A percentile compares a stretch with the other conserved stretches of the same genome.
Conservation (phyloP, 768 basidiomycete genomes). For the Serpula lacrymans region DNA sequence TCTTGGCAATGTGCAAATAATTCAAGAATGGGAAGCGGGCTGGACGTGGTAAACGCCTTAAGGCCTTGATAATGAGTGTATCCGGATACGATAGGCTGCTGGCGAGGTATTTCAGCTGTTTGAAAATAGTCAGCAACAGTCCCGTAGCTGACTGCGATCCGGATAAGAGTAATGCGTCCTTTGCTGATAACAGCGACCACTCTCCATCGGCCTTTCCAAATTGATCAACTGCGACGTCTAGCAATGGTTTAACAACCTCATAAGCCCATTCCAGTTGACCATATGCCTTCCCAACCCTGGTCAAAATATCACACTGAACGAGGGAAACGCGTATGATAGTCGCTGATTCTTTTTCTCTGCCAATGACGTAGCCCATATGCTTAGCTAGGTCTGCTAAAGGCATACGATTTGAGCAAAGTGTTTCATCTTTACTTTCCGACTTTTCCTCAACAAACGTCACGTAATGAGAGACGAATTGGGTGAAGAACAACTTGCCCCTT, state of each 20-base stretch:
- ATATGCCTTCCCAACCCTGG: neutral
- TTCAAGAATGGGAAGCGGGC: constrained; percentile 1
- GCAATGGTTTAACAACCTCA: neutral
- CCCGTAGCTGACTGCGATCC: neutral
- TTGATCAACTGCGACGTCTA: neutral
- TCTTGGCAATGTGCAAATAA: neutral
- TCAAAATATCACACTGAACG: neutral
- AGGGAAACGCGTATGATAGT: neutral
- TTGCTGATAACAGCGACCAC: neutral
- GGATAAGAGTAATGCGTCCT: neutral
- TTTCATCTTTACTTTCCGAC: neutral
- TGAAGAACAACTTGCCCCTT: neutral
- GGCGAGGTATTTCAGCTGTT: neutral
- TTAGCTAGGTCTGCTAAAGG: neutral
- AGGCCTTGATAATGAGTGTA: neutral
- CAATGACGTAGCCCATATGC: neutral
- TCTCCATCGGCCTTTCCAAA: neutral
- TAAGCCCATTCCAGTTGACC: neutral
- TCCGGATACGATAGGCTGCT: neutral
- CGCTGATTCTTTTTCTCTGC: neutral
- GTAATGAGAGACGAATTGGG: neutral
- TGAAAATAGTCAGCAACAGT: neutral
- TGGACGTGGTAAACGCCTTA: neutral
- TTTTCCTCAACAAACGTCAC: neutral
- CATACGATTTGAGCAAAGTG: neutral